Conservation (phyloP, 805 yeast genomes). For the Saccharomyces cerevisiae region DNA sequence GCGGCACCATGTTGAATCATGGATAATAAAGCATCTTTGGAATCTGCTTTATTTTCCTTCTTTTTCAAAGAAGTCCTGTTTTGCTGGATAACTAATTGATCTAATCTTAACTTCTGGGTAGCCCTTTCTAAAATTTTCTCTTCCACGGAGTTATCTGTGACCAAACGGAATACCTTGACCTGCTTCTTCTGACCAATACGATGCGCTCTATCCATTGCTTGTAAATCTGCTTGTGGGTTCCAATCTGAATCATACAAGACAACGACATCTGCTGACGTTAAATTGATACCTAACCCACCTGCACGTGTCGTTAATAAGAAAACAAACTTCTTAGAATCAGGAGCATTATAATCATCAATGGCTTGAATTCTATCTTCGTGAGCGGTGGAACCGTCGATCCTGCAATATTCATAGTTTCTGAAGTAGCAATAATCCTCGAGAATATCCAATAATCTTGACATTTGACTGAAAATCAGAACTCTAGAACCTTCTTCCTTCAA, state of each 20-base stretch:
- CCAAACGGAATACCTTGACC: slow-evolving; percentile 68
- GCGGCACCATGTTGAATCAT: slow-evolving; percentile 84
- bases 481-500: slow-evolving; percentile 63
- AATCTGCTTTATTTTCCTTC: slow-evolving; percentile 29
- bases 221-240: slow-evolving; percentile 86
- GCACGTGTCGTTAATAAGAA: slow-evolving; percentile 77
- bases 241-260: slow-evolving; percentile 74
- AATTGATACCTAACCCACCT: slow-evolving; percentile 81
- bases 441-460: slow-evolving; percentile 76
- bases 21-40: slow-evolving; percentile 64
- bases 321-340: slow-evolving; percentile 62
- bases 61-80: slow-evolving; percentile 37
- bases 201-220: slow-evolving; percentile 86
- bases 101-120: slow-evolving; percentile 67
- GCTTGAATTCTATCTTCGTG: slow-evolving; percentile 68
- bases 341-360: slow-evolving; percentile 73
- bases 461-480: slow-evolving; percentile 72
- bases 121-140: slow-evolving; percentile 78
- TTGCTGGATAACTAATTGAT: slow-evolving; percentile 77
- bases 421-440: slow-evolving; percentile 71
- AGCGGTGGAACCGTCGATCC: slow-evolving; percentile 79
- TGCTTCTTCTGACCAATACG: slow-evolving; percentile 83
- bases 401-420: slow-evolving; percentile 60
- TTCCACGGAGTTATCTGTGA: slow-evolving; percentile 77
- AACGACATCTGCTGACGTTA: slow-evolving; percentile 74